Base-by-base conservation (phyloP, 2,329 filamentous ascomycete species). In the Colletotrichum lini region DNA sequence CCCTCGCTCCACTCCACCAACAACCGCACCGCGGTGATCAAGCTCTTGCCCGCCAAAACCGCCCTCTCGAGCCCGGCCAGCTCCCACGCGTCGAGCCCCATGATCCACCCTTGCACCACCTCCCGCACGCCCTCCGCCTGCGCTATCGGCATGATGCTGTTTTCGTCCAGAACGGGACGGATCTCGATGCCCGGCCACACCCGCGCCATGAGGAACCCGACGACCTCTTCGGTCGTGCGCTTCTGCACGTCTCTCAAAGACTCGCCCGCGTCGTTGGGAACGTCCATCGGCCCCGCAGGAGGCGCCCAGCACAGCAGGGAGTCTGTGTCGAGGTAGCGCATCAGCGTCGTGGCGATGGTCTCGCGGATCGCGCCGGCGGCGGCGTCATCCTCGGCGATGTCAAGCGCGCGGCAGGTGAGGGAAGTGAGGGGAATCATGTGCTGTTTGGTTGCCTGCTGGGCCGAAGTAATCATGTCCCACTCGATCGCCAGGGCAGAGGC, bases 401-500 rank as follows among this genome's bases (percentile, higher is more conserved):
- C 96, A 40, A 96, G 82, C 0, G 95, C 96, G 56, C 96, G 92
- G 73, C 94, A 94, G 26, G 92, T 86, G 18, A 98, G 89, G 58
- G 94, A 95, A 3, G 95, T 98, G 73, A 99, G 85, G 16, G 96
- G 96, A 75, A 98, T 96, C 58, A 97, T 90, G 82, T 98, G 94
- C 70, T 93, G 90, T 80, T 92, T 94, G 49, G 95, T 88, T 0
- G 95, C 94, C 82, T 98, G 94, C 79, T 95, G 92, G 3, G 93
- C 91, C 16, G 93, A 93, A 30, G 91, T 88, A 72, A 99, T 88
- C 59, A 92, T 86, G 80, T 98, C 95, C 96, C 96, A 99, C 85
- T 99, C 96, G 54, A 97, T 84, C 3, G 96, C 96, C 73, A 99
- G 91, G 67, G 94, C 94, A 54, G 91, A 88, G 30, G 96, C 96